phyloP scores from a whole-genome alignment of 2,329 filamentous ascomycete genomes.

The Zymoseptoria tritici region DNA sequence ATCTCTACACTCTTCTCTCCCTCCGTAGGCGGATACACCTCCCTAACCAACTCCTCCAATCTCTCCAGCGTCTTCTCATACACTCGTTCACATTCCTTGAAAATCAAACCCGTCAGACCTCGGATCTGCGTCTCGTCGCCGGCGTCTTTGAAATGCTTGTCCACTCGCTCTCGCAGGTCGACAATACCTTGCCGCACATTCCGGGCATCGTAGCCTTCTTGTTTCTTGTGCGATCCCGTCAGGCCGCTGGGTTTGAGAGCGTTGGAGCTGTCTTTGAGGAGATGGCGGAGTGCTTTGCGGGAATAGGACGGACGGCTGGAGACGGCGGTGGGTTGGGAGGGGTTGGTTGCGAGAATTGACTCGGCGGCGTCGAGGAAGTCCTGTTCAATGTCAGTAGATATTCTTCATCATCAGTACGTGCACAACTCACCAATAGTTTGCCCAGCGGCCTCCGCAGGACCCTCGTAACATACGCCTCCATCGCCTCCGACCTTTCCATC shows the following conservation, averaged over 20 bases:
- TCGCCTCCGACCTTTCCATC: constrained; percentile 75
- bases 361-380: constrained; percentile 90
- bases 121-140: constrained; percentile 63
- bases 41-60: constrained; percentile 33
- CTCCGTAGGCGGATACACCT: constrained; percentile 34
- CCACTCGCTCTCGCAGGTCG: constrained; percentile 76
- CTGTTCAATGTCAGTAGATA: constrained; percentile 25
- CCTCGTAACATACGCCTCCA: constrained; percentile 76
- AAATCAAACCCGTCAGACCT: constrained; percentile 51
- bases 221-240: constrained; percentile 49
- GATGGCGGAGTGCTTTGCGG: constrained; percentile 64
- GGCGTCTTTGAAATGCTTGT: constrained; percentile 93
- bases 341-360: constrained; percentile 49
- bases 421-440: constrained; percentile 58
- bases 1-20: constrained; percentile 39
- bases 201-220: constrained; percentile 71
- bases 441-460: constrained; percentile 85
- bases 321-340: constrained; percentile 51
- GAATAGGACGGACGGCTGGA: constrained; percentile 76
- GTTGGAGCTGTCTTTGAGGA: not conserved
- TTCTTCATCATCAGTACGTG: not conserved
- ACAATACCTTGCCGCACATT: constrained; percentile 79
- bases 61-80: constrained; percentile 51
- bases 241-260: not conserved
- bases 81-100: constrained; percentile 51